A percentile compares a stretch with the other conserved stretches of the same genome.
Conservation (phyloP, 169 alveolate species). For the Plasmodium yoelii region DNA sequence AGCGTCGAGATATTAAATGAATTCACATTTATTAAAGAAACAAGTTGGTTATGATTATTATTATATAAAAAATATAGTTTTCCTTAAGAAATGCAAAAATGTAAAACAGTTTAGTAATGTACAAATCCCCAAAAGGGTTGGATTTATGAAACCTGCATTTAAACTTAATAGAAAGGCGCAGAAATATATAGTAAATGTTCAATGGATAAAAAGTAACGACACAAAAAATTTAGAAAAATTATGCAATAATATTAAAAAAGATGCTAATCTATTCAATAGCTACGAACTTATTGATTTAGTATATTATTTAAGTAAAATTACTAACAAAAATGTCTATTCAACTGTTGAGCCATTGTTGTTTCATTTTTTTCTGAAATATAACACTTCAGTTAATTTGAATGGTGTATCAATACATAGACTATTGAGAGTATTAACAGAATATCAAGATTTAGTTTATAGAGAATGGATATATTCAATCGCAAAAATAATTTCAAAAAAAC, state of each 20-base stretch:
- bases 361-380: constrained; percentile 71
- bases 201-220: constrained; percentile 65
- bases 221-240: constrained; percentile 57
- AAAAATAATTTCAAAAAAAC: constrained; percentile 80
- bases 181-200: constrained; percentile 68
- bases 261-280: constrained; percentile 60
- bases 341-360: constrained; percentile 71
- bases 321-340: constrained; percentile 62
- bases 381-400: constrained; percentile 50
- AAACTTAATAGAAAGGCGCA: constrained; percentile 73
- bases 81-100: constrained; percentile 14
- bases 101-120: constrained; percentile 32
- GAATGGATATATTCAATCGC: constrained; percentile 86
- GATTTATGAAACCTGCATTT: constrained; percentile 70
- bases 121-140: constrained; percentile 70
- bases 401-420: constrained; percentile 78
- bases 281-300: constrained; percentile 64
- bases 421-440: constrained; percentile 83
- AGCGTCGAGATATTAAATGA: constrained; percentile 10
- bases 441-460: constrained; percentile 84
- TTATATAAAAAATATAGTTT: background rate
- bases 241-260: constrained; percentile 64
- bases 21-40: constrained; percentile 12
- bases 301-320: constrained; percentile 49
- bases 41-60: constrained; percentile 17